A percentile compares a stretch with the other conserved stretches of the same genome.
Conservation (phyloP, 139 green algal species). For the Tetradesmus lagerheimii region DNA sequence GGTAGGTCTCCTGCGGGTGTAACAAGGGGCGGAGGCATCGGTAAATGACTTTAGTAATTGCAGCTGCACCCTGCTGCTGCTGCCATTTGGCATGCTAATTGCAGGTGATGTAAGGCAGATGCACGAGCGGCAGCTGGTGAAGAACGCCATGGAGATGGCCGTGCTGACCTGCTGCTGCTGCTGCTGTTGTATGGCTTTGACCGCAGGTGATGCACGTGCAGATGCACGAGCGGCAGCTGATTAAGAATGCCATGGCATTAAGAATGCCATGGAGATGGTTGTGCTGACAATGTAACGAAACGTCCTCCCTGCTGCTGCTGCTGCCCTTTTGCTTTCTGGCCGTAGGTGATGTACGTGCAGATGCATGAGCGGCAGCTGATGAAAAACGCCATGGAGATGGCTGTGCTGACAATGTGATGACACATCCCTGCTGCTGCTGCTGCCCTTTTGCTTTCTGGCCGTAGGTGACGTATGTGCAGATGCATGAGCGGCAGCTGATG, state of each 20-base stretch:
- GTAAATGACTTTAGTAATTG: too few relatives aligned
- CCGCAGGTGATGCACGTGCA: slow-evolving; percentile 31
- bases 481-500: slow-evolving; percentile 41
- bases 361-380: slow-evolving; percentile 39
- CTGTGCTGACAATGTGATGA: slow-evolving; percentile 36
- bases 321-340: not conserved
- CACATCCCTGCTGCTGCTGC: slow-evolving; percentile 6
- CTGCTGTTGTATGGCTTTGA: not conserved
- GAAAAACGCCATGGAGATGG: slow-evolving; percentile 45
- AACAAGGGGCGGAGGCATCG: too few relatives aligned
- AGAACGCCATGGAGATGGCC: slow-evolving; percentile 25
- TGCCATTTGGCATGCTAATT: not conserved
- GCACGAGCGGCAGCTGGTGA: slow-evolving; percentile 29
- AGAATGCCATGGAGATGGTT: slow-evolving; percentile 41
- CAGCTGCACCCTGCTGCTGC: not conserved
- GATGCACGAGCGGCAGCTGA: too few relatives aligned
- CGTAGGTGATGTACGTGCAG: slow-evolving; percentile 35
- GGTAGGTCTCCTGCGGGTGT: too few relatives aligned
- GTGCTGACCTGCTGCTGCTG: slow-evolving; percentile 6
- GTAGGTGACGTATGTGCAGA: slow-evolving; percentile 34
- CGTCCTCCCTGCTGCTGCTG: slow-evolving; percentile 7
- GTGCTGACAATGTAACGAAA: too few relatives aligned
- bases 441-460: not conserved
- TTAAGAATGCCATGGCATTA: too few relatives aligned
- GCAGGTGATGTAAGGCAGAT: slow-evolving; percentile 32